Evolutionary conservation across 129 eudicot species (phyloP), one percentile per base, ranked within the genome.

Genomic region (Lonicera japonica): DNA sequence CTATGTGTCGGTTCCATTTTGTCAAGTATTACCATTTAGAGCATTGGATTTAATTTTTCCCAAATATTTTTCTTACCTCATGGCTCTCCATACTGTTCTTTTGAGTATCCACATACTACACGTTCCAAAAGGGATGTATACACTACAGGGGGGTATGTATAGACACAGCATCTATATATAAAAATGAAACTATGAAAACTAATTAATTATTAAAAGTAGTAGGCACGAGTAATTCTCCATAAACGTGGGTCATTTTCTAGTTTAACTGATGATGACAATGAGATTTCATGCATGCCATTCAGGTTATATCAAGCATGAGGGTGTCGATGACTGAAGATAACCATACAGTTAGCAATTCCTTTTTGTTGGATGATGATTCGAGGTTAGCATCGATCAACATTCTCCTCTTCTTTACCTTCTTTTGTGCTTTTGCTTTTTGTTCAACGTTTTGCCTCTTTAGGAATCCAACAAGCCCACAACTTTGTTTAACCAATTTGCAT

Each of bases 311-410:
- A 72, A 77, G 72, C 70, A 91, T 91, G 95, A 79, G 96, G 76
- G 88, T 68, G 29, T 71, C 74, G 77, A 87, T 91, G 95, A 91
- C 90, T 11, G 97, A 91, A 75, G 97, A 91, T 70, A 84, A 82
- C 72, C 79, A 77, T 64, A 88, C 86, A 61, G 90, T 85, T 46
- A 91, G 97, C 88, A 91, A 77, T 79, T 87, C 97, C 24, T 87
- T 91, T 73, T 73, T 91, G 56, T 72, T 91, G 83, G 97, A 91
- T 75, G 97, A 91, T 52, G 97, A 91, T 80, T 91, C 97, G 66
- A 91, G 97, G 97, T 91, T 64, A 56, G 80, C 23, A 50, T 67
- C 41, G 8, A 17, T 3, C 4, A 29, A 29, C 36, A 29, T 6
- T n/a, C n/a, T n/a, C 36, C 36, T 29, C 36, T 29, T 5, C 12